Percentiles rank a stretch among this genome's conserved stretches.
phyloP scores from a whole-genome alignment of 73 alveolate species.

The Tetrahymena elliotti region DNA sequence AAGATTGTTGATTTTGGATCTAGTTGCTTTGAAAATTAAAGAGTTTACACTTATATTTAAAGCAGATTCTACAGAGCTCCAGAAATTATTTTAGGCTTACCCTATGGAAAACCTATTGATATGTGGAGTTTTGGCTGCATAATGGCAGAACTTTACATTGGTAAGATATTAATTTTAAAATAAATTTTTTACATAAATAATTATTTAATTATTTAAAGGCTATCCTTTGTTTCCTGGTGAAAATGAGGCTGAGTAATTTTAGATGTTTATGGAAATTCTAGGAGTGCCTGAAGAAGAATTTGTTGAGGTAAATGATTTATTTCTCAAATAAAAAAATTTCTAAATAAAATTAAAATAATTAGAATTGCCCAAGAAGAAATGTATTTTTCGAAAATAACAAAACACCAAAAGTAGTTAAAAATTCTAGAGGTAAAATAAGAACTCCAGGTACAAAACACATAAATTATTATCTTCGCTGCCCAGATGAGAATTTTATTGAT shows the following conservation, averaged over 20 bases:
- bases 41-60: slow-evolving; percentile 77
- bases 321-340: neutral
- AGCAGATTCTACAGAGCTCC: slow-evolving; percentile 94
- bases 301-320: slow-evolving; percentile 8
- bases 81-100: slow-evolving; percentile 91
- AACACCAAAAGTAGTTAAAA: slow-evolving; percentile 52
- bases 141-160: slow-evolving; percentile 83
- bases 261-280: slow-evolving; percentile 73
- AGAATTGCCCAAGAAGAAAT: slow-evolving; percentile 25
- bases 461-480: slow-evolving; percentile 45
- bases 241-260: slow-evolving; percentile 74
- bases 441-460: slow-evolving; percentile 63
- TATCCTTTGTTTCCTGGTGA: slow-evolving; percentile 91
- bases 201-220: neutral
- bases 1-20: slow-evolving; percentile 81
- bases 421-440: slow-evolving; percentile 70
- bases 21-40: slow-evolving; percentile 63
- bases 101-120: slow-evolving; percentile 86
- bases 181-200: slow-evolving; percentile 32
- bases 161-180: slow-evolving; percentile 54
- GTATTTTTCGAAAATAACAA: slow-evolving; percentile 59
- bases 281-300: slow-evolving; percentile 59
- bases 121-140: slow-evolving; percentile 97
- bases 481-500: slow-evolving; percentile 61
- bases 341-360: neutral